These are phyloP conservation scores for Neophaeococcomyces aloes DNA, from an alignment of 2,329 filamentous ascomycete species.

Conservation along the genomic window DNA sequence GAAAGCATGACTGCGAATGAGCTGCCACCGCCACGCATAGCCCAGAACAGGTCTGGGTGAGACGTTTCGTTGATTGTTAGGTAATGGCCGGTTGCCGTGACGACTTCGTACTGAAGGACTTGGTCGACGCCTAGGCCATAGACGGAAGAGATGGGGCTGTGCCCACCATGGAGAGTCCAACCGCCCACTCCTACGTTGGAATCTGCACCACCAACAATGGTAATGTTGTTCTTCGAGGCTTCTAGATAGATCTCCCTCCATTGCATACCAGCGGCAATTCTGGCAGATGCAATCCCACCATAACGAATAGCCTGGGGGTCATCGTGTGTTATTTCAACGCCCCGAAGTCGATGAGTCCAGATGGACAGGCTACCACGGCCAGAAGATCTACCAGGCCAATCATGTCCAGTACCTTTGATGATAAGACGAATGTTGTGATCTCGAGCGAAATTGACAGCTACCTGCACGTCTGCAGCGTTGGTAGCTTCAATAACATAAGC, in stretches of 20 bases:
- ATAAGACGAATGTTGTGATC: slow-evolving; percentile 32
- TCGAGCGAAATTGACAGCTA: slow-evolving; percentile 30
- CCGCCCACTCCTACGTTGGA: slow-evolving; percentile 44
- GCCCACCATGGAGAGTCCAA: slow-evolving; percentile 42
- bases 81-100: slow-evolving; percentile 37
- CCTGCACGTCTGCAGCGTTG: slow-evolving; percentile 26
- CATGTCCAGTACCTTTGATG: slow-evolving; percentile 49
- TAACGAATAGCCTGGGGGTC: slow-evolving; percentile 1
- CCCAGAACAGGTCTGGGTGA: slow-evolving; percentile 42
- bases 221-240: slow-evolving; percentile 37
- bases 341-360: slow-evolving; percentile 5
- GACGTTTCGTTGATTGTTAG: slow-evolving; percentile 33
- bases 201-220: slow-evolving; percentile 47
- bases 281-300: slow-evolving; percentile 34
- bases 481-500: slow-evolving; percentile 30
- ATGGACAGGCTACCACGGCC: slow-evolving; percentile 5
- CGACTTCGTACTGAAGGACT: slow-evolving; percentile 39
- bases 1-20: slow-evolving; percentile 44
- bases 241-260: slow-evolving; percentile 44
- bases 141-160: slow-evolving; percentile 42
- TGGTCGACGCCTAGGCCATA: slow-evolving; percentile 44
- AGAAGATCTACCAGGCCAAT: slow-evolving; percentile 24
- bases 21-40: slow-evolving; percentile 36
- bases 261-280: slow-evolving; percentile 46
- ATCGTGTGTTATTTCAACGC: slow-evolving; percentile 1